These are phyloP conservation scores for Beauveria scarabaeidicola DNA, from an alignment of 2,329 filamentous ascomycete genomes.

Conservation along the genomic window DNA sequence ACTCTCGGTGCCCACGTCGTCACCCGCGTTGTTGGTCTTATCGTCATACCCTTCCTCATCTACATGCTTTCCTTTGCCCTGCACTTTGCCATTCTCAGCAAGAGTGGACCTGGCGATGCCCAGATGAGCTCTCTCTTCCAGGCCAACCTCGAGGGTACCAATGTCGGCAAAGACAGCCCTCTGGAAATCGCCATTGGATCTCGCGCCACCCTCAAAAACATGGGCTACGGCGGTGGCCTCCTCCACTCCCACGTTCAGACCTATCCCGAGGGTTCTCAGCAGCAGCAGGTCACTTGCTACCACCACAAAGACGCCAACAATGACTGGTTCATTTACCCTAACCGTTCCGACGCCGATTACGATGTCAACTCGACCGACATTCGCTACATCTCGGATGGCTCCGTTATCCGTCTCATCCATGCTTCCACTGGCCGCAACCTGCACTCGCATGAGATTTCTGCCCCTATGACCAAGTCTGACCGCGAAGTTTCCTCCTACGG, in stretches of 20 bases:
- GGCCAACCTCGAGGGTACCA: conserved; percentile 86
- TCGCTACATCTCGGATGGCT: conserved; percentile 69
- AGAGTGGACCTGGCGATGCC: conserved; percentile 92
- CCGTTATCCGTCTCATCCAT: conserved; percentile 80
- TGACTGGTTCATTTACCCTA: conserved; percentile 98
- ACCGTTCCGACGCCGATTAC: conserved; percentile 67
- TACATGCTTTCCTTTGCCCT: conserved; percentile 94
- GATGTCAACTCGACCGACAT: conserved; percentile 57
- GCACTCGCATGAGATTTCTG: conserved; percentile 85
- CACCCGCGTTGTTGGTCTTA: conserved; percentile 76
- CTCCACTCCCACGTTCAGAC: conserved; percentile 96
- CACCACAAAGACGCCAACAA: conserved; percentile 99
- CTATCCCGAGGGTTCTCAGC: conserved; percentile 83
- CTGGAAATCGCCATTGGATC: conserved; percentile 88
- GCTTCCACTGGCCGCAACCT: conserved; percentile 94
- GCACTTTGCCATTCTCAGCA: conserved; percentile 89
- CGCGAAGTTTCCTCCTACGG: conserved; percentile 94
- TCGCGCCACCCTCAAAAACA: conserved; percentile 90
- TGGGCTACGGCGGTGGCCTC: conserved; percentile 95
- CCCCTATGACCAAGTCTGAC: conserved; percentile 81
- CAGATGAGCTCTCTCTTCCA: conserved; percentile 99
- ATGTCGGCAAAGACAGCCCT: conserved; percentile 89
- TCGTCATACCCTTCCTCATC: conserved; percentile 78
- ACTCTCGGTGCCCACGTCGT: conserved; percentile 69
- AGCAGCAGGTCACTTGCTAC: conserved; percentile 98